Base-by-base conservation (phyloP, 352 stramenopile species). In the Phytopythium kandeliae region DNA sequence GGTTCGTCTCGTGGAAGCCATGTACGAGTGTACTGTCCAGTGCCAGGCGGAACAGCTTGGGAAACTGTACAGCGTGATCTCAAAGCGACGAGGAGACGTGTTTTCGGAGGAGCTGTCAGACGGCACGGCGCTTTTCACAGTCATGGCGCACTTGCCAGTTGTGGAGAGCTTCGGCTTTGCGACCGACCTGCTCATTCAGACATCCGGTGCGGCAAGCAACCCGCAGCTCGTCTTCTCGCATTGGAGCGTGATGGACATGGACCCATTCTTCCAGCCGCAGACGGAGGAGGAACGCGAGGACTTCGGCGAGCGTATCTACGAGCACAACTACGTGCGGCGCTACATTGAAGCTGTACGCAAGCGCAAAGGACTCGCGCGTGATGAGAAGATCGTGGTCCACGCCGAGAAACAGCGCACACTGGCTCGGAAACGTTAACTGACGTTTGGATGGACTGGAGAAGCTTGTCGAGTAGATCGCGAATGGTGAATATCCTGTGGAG, bases 351-450 rank as follows among this genome's bases (percentile, higher is more conserved):
- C 84, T 10, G 85, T 98, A 30, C 87, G 96, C 37, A 96, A 96
- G 62, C 78, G 93, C 47, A 99, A 98, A 61, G 95, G 95, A 0
- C 63, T 99, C 37, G 69, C 92, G 24, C 85, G 94, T 4, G 92
- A 98, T 63, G 92, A 96, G 60, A 97, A 97, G 64, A 96, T 98
- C 60, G 94, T 99, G 19, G 77, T 97, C 9, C 89, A 96, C 55
- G 95, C 94, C 11, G 96, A 99, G 74, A 99, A 98, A 62, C 95
- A 98, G 65, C 76, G 93, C 52, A 99, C 92, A 26, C 74, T 98
- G 15, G 37, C 37, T 43, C 37, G 37, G 19, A 43, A 43, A 19
- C 37, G 37, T 8, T 43, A 17, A 17, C 9, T 4, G 33, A n/a
- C n/a, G n/a, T n/a, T n/a, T n/a, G n/a, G n/a, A n/a, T n/a, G n/a